phyloP scores from a whole-genome alignment of 2,329 filamentous ascomycete species.

The Teratosphaeria gauchensis region DNA sequence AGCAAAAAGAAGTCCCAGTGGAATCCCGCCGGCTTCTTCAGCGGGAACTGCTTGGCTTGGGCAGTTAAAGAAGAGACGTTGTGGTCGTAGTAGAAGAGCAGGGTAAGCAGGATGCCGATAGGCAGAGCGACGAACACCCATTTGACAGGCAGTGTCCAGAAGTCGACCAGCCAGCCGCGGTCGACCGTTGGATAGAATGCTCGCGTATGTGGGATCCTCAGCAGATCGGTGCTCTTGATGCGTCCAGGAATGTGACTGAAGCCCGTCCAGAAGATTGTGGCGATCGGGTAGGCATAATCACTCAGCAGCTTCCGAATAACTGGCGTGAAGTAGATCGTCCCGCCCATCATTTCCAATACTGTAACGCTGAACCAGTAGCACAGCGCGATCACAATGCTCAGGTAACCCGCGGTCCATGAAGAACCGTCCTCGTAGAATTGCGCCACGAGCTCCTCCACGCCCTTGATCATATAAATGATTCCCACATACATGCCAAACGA shows the following conservation, averaged over 20 bases:
- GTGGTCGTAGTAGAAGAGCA: constrained; percentile 50
- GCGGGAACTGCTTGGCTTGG: constrained; percentile 46
- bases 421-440: constrained; percentile 35
- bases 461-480: constrained; percentile 48
- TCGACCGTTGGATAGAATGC: constrained; percentile 41
- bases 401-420: constrained; percentile 33
- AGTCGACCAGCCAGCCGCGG: constrained; percentile 41
- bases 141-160: constrained; percentile 43
- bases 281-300: constrained; percentile 45
- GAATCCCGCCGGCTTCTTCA: constrained; percentile 50
- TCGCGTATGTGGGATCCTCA: constrained; percentile 33
- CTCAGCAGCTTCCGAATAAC: constrained; percentile 38
- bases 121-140: constrained; percentile 46
- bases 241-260: constrained; percentile 44
- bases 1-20: constrained; percentile 53
- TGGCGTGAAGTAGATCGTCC: constrained; percentile 36
- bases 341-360: constrained; percentile 40
- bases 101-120: constrained; percentile 44
- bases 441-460: constrained; percentile 46
- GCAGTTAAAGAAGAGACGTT: constrained; percentile 47
- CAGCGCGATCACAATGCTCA: constrained; percentile 42
- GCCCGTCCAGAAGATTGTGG: constrained; percentile 46
- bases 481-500: constrained; percentile 47
- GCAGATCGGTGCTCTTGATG: constrained; percentile 32
- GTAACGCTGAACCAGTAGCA: constrained; percentile 45